Evolutionary conservation across 768 basidiomycete species (phyloP).

Genomic region (Suillus fuscotomentosus): DNA sequence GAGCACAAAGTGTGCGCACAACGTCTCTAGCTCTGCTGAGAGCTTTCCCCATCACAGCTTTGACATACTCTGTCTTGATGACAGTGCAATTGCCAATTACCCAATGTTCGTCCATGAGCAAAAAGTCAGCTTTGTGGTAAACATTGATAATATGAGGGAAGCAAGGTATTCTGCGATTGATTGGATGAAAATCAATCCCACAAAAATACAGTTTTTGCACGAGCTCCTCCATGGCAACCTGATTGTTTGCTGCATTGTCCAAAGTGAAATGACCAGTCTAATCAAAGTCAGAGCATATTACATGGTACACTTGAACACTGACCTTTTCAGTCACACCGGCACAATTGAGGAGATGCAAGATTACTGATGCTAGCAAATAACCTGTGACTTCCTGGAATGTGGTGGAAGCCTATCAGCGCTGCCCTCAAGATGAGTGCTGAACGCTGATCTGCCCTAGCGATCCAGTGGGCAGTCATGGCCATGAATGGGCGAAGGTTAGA

Average conservation of each 20-base stretch:
- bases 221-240: not conserved
- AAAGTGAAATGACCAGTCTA: not conserved
- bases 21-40: not conserved
- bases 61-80: too few relatives aligned
- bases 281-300: too few relatives aligned
- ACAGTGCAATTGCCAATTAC: too few relatives aligned
- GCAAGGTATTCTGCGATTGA: not conserved
- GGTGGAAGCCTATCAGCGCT: too few relatives aligned
- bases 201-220: not conserved
- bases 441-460: not conserved
- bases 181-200: not conserved
- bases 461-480: not conserved
- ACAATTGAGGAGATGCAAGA: not conserved
- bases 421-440: not conserved
- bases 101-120: too few relatives aligned
- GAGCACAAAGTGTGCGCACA: not conserved
- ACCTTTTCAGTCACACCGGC: not conserved
- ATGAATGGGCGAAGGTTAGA: too few relatives aligned
- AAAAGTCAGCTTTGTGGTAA: too few relatives aligned
- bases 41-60: not conserved
- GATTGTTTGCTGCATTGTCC: not conserved
- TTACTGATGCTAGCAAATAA: not conserved
- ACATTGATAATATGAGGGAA: not conserved
- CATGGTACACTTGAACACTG: too few relatives aligned
- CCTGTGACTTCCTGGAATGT: too few relatives aligned